Conservation (phyloP, 2,329 filamentous ascomycete species). For the Nakataea oryzae region DNA sequence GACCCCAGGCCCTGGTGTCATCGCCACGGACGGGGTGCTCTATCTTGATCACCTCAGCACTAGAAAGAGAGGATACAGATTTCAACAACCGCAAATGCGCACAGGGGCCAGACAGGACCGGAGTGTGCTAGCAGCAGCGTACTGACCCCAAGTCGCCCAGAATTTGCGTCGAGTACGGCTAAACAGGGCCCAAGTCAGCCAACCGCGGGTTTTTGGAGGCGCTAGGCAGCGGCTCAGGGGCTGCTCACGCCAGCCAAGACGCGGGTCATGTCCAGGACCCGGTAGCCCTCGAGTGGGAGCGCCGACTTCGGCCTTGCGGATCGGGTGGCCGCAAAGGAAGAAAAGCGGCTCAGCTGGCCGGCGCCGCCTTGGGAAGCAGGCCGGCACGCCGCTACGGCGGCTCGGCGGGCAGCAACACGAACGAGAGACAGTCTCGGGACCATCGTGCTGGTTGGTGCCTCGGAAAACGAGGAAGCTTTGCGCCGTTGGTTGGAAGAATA, state of each 20-base stretch:
- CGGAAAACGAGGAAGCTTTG: too few species aligned
- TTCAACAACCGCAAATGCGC: background rate
- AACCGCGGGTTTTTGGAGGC: too few species aligned
- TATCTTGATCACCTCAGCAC: constrained; percentile 93
- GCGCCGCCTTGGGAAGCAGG: background rate
- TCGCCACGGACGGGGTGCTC: constrained; percentile 88
- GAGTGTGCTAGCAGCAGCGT: background rate
- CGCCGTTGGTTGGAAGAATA: background rate
- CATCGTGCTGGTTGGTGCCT: background rate
- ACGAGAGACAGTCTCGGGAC: background rate
- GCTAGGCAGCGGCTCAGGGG: background rate
- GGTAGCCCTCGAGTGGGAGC: constrained; percentile 70
- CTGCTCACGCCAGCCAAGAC: constrained; percentile 77
- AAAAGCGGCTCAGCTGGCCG: background rate
- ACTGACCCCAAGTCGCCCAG: constrained; percentile 86
- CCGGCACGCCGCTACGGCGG: background rate
- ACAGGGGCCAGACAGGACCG: background rate
- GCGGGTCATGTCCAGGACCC: constrained; percentile 92
- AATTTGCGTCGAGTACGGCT: constrained; percentile 98
- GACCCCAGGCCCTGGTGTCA: constrained; percentile 93
- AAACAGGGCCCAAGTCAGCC: background rate
- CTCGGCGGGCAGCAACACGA: background rate
- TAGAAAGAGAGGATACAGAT: constrained; percentile 22
- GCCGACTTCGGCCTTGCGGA: constrained; percentile 3
- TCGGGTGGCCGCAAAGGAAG: background rate